Conservation (phyloP, 1,284 basidiomycete genomes). For the Somion occarium region DNA sequence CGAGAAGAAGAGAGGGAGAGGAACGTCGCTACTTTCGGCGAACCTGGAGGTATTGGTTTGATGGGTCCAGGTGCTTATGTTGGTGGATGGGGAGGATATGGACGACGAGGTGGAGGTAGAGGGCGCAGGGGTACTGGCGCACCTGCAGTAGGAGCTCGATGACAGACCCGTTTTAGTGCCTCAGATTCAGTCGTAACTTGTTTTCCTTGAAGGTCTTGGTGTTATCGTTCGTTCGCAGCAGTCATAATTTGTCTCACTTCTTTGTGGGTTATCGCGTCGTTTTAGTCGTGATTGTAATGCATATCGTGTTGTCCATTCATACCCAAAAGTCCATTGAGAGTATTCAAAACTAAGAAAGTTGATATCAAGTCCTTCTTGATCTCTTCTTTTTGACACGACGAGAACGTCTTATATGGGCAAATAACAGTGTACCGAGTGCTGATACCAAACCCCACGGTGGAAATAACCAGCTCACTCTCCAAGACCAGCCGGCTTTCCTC, state of each 20-base stretch:
- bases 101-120: conserved; percentile 41
- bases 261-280: background rate
- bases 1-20: conserved; percentile 74
- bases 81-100: conserved; percentile 48
- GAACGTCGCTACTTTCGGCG: conserved; percentile 80
- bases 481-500: conserved; percentile 54
- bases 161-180: conserved; percentile 7
- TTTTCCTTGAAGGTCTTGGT: background rate
- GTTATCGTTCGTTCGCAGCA: background rate
- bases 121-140: conserved; percentile 27
- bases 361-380: no score
- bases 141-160: conserved; percentile 19
- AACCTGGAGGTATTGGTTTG: conserved; percentile 69
- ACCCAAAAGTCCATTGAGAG: background rate
- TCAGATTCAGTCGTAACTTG: background rate
- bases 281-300: background rate
- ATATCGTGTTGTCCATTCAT: background rate
- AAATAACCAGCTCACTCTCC: conserved; percentile 76
- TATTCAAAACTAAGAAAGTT: no score
- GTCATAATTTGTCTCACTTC: background rate
- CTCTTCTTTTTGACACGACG: background rate
- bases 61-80: conserved; percentile 62
- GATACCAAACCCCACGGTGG: conserved; percentile 67
- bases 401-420: background rate
- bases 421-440: conserved; percentile 28